Evolutionary conservation across 2,329 filamentous ascomycete species (phyloP), one percentile per base, ranked within the genome.

Genomic region (Colletotrichum shisoi): DNA sequence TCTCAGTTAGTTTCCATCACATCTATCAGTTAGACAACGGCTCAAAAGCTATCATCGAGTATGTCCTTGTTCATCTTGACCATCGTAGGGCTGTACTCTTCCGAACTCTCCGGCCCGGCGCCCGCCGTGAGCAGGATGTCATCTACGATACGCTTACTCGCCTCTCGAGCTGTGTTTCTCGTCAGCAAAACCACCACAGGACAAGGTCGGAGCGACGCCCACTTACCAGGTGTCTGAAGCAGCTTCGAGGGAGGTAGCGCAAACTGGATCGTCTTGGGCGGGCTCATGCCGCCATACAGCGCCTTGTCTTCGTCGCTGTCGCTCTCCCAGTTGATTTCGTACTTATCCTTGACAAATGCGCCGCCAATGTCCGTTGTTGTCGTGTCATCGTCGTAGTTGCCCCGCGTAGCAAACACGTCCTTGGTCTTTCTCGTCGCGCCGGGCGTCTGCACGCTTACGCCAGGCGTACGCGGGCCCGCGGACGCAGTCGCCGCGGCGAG

Each of bases 251-350:
- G 90, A 57, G 91, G 91, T 54, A 96, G 79, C 51, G 91, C 89
- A 76, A 96, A 96, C 74, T 94, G 91, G 68, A 96, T 94, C 12
- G 92, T 95, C 82, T 98, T 98, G 0, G 95, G 95, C 34, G 95
- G 95, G 74, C 92, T 97, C 78, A 93, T 90, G 6, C 89, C 92
- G 7, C 85, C 85, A 66, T 90, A 89, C 6, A 87, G 74, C 48
- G 84, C 86, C 27, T 83, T 84, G 45, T 86, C 86, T 56, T 89
- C 86, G 11, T 88, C 86, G 63, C 88, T 89, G 69, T 93, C 90
- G 72, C 89, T 91, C 60, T 94, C 90, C 89, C 93, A 95, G 19
- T 83, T 84, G 63, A 89, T 87, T 74, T 89, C 87, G 60, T 87
- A 84, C 65, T 76, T 79, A 34, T 77, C 75, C 63, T 73, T 74